Percentiles rank a stretch among this genome's conserved stretches.
These are phyloP conservation scores for Talaromyces sp. DNA, from an alignment of 2,329 filamentous ascomycete genomes.

Conservation along the genomic window DNA sequence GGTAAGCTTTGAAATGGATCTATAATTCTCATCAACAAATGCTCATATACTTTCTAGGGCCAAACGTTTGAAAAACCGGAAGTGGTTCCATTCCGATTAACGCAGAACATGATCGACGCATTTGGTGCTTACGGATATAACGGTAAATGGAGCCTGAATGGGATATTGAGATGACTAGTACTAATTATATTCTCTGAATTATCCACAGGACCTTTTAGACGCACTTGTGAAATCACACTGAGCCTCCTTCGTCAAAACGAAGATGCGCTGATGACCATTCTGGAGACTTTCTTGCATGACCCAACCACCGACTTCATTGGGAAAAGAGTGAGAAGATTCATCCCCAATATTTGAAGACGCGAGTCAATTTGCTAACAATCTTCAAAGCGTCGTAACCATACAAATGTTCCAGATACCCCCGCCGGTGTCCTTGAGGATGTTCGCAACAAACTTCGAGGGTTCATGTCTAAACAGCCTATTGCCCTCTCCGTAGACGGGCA, in stretches of 20 bases:
- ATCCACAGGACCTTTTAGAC: slow-evolving; percentile 72
- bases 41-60: slow-evolving; percentile 51
- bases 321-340: slow-evolving; percentile 56
- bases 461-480: slow-evolving; percentile 84
- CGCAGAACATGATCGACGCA: slow-evolving; percentile 97
- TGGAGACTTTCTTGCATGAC: slow-evolving; percentile 97
- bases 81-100: slow-evolving; percentile 91
- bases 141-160: slow-evolving; percentile 42
- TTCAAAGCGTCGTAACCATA: slow-evolving; percentile 53
- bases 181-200: slow-evolving; percentile 9
- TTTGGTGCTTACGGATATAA: slow-evolving; percentile 96
- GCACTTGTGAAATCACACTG: slow-evolving; percentile 86
- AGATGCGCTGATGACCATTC: slow-evolving; percentile 94
- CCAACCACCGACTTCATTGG: slow-evolving; percentile 91
- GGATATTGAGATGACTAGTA: neutral
- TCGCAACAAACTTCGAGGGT: slow-evolving; percentile 78
- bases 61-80: slow-evolving; percentile 94
- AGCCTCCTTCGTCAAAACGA: slow-evolving; percentile 84
- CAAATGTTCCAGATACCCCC: slow-evolving; percentile 65
- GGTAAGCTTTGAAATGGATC: slow-evolving; percentile 22
- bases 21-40: neutral
- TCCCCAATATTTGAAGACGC: neutral
- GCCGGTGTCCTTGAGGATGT: slow-evolving; percentile 88
- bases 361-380: neutral
- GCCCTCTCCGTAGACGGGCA: slow-evolving; percentile 94